Evolutionary conservation across 2,329 filamentous ascomycete genomes (phyloP), one percentile per base, ranked within the genome.

Genomic region (Paracoccidioides lutzii): DNA sequence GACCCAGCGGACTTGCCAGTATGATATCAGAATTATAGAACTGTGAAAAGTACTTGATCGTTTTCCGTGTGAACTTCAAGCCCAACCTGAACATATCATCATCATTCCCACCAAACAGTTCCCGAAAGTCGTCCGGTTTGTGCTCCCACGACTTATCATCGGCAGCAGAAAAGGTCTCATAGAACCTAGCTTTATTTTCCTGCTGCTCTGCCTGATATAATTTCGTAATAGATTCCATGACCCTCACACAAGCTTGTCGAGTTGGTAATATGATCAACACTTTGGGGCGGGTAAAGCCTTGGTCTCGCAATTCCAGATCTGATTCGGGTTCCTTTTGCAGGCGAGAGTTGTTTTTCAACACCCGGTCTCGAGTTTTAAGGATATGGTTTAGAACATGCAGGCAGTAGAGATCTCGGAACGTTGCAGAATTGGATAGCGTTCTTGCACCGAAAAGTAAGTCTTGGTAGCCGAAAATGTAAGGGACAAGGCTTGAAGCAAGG

Each of bases 11-110:
- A 62, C 89, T 95, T 28, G 89, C 90, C 54, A 98, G 78, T 55
- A 98, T 88, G 61, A 98, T 90, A 68, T 98, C 93, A 8, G 90
- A 95, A 68, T 86, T 91, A 76, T 97, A 97, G 69, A 98, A 98
- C 59, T 90, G 87, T 0, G 91, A 81, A 73, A 95, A 98, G 68
- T 87, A 93, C 69, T 96, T 97, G 67, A 97, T 78, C 0, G 90
- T 95, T 72, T 96, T 97, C 59, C 93, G 82, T 0, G 93, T 97
- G 69, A 98, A 94, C 71, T 97, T 98, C 66, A 98, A 72, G n/a
- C 91, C 93, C 1, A 97, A 76, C 3, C 91, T 83, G 74, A 97
- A 98, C 81, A 94, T 93, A 72, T 98, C 93, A 67, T 97, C 93
- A 67, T 95, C 89, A 67, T 96, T 97, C 57, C 93, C 93, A 59